Evolutionary conservation across 192 early-diverging fungal genomes (phyloP), one percentile per base, ranked within the genome.

Genomic region (Podila clonocystis): DNA sequence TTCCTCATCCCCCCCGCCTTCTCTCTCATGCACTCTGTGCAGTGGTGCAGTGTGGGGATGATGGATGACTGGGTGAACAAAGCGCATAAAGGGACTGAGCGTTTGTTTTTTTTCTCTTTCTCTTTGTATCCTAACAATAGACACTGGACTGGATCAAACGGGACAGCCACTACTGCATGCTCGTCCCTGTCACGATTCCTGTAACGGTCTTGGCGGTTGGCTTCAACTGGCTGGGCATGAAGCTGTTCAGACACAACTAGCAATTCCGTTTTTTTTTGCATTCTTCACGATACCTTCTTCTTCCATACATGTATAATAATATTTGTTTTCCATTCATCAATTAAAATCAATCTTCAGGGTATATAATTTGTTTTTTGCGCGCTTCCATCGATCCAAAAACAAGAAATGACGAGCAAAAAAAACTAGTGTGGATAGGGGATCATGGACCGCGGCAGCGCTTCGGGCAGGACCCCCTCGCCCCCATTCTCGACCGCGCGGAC

Each of bases 151-250:
- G 89, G 62, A 89, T 95, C 33, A 93, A 91, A 68, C 83, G 91
- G 50, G 93, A 94, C 76, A 82, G 86, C 31, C 95, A 97, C 80
- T 98, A 95, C 82, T 93, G 93, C 50, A 86, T 93, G 62, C 83
- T 98, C 24, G 72, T 96, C 34, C 97, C 96, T 15, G 84, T 95
- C 26, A 91, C 95, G 1, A 88, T 90, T 7, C 89, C 94, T 30
- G 93, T 93, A 24, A 90, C 90, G 41, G 82, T 93, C 6, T 90
- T 93, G 73, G 91, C 92, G 68, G 87, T 95, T 30, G 86, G 96
- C 36, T 94, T 93, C 87, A 98, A 97, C 85, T 98, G 97, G 97
- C 87, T 98, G 34, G 96, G 97, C 17, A 93, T 97, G 91, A 97
- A 98, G 85, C 91, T 95, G 63, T 97, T 96, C 74, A 84, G 95